Base-by-base conservation (phyloP, 345 rosid genomes). In the Cardamine resedifolia region DNA sequence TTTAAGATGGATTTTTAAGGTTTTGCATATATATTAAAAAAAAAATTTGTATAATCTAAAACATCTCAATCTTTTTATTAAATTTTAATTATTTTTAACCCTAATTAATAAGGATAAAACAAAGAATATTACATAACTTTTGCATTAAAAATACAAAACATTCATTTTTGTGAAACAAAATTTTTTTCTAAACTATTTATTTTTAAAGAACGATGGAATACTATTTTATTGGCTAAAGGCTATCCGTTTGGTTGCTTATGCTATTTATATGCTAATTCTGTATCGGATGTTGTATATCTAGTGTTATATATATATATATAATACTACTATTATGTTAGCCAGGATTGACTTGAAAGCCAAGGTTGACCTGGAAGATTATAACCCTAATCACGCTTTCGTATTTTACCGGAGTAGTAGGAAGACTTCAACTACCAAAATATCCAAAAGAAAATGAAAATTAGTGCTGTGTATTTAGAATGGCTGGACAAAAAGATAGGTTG, bases 311-410 rank as follows among this genome's bases (percentile, higher is more conserved):
- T 16, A 31, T n/a, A n/a, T n/a, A n/a, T n/a, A n/a, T n/a, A n/a
- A n/a, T n/a, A 31, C 34, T 14, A 64, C 14, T 73, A 64, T 41
- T 1, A 33, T 23, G 64, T 47, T 15, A 73, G 39, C 57, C 71
- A 73, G 1, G 44, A 33, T 73, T 73, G 59, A 65, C 71, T 16
- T 57, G 71, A 16, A 73, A 73, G 59, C 66, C 52, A 66, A 73
- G 53, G 60, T 73, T 73, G 77, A 73, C 77, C 34, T 27, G 34
- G 60, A 73, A 58, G 58, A 57, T 18, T 19, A 48, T 45, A 64
- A 58, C 43, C 66, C 66, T 49, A 73, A 50, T 48, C 52, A 73
- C 43, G 31, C 16, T 63, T 58, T 64, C 4, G 4, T 20, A 20
- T 30, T 41, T 41, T 41, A 63, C 63, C 21, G 36, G 5, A 51